phyloP scores from a whole-genome alignment of 169 alveolate genomes.

The Plasmodium chabaudi region DNA sequence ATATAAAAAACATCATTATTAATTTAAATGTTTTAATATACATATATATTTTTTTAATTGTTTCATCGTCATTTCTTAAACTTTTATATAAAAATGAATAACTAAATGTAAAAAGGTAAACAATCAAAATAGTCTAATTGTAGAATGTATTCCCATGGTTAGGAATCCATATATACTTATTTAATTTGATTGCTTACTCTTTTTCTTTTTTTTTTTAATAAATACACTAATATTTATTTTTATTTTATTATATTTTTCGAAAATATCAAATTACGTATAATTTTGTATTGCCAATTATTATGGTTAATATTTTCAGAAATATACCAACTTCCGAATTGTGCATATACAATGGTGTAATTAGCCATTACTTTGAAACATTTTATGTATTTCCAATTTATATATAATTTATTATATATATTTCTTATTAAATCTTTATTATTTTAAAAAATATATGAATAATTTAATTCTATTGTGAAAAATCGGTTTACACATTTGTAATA shows the following conservation, averaged over 20 bases:
- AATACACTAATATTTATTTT: neutral
- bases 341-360: neutral
- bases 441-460: too few relatives aligned
- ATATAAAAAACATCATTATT: conserved; percentile 25
- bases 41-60: conserved; percentile 35
- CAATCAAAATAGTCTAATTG: neutral
- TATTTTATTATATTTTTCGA: too few relatives aligned
- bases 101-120: conserved; percentile 30
- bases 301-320: neutral
- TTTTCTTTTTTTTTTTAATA: conserved; percentile 14
- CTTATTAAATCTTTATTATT: too few relatives aligned
- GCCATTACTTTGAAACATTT: too few relatives aligned
- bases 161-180: conserved; percentile 1
- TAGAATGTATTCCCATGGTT: conserved; percentile 10
- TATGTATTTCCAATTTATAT: too few relatives aligned
- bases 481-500: too few relatives aligned
- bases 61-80: conserved; percentile 33
- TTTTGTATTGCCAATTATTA: neutral
- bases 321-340: neutral
- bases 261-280: too few relatives aligned
- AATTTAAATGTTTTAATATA: conserved; percentile 46
- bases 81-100: conserved; percentile 32
- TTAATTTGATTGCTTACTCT: neutral
- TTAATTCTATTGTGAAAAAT: too few relatives aligned
- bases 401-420: too few relatives aligned